Base-by-base conservation (phyloP, 2,329 filamentous ascomycete species). In the Atkinsonella hypoxylon region DNA sequence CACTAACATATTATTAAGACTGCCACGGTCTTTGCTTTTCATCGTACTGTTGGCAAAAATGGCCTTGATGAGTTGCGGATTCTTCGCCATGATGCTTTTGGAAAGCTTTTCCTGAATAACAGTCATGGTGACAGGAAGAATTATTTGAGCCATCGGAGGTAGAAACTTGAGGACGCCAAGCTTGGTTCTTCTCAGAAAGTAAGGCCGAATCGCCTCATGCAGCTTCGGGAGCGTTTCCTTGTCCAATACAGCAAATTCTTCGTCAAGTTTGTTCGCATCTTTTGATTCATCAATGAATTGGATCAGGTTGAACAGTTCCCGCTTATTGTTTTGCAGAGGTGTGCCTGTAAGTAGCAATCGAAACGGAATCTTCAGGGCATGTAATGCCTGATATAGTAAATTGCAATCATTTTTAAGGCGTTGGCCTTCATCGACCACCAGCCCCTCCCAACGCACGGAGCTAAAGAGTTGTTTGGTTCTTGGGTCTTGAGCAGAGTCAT, bases 351-450 rank as follows among this genome's bases (percentile, higher is more conserved):
- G 74, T 1, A 98, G 76, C 39, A 95, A 76, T 49, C 89, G 83
- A 68, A 93, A 96, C 0, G 87, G 87, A 31, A 90, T 82, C 47
- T 80, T 84, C 66, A 96, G 79, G 3, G 79, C 75, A 41, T 72
- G 78, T 7, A 98, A 72, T 2, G 86, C 82, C 34, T 74, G 74
- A 64, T 97, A 97, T 0, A 97, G 76, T 40, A 85, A 72, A 47
- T 85, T 93, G 60, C 85, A 82, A 63, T 97, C 91, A 61, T 94
- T 97, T 67, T 98, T 98, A 51, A 98, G 72, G 3, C 93, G 82
- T 61, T 98, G 93, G 2, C 93, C 93, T 69, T 98, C 93, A 60
- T 98, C 93, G 1, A 97, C 87, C 13, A 98, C 81, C 32, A 98
- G 71, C 0, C 88, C 91, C 47, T 83, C 81, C 93, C 93, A 98